Conservation (phyloP, 495 filamentous ascomycete species). For the Halenospora varia region DNA sequence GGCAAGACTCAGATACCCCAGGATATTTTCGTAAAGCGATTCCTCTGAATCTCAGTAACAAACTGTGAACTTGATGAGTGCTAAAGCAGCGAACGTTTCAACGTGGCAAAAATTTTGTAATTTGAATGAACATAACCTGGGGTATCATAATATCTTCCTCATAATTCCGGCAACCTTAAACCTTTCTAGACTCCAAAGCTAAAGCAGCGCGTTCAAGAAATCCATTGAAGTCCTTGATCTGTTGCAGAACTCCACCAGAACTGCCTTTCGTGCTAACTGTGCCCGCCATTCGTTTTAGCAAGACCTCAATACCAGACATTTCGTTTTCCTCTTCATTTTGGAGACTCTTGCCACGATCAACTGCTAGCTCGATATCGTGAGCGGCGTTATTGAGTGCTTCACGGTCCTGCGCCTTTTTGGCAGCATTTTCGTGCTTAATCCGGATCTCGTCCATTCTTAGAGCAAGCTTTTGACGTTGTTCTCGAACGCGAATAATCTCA, state of each 20-base stretch:
- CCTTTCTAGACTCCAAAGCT: slow-evolving; percentile 35
- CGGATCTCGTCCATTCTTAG: slow-evolving; percentile 67
- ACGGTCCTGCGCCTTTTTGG: slow-evolving; percentile 40
- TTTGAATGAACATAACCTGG: neutral
- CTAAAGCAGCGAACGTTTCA: too few species aligned
- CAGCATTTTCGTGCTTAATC: slow-evolving; percentile 51
- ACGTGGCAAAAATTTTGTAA: too few species aligned
- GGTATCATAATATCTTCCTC: neutral
- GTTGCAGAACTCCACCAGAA: slow-evolving; percentile 44
- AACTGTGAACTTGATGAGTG: too few species aligned
- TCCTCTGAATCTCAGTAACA: too few species aligned
- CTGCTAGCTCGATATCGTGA: slow-evolving; percentile 51
- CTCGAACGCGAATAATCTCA: slow-evolving; percentile 58
- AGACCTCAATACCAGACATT: slow-evolving; percentile 42
- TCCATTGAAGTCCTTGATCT: slow-evolving; percentile 52
- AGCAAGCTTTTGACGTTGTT: slow-evolving; percentile 61
- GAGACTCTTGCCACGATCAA: slow-evolving; percentile 23
- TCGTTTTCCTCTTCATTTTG: neutral
- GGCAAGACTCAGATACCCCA: too few species aligned
- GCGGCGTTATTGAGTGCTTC: slow-evolving; percentile 37
- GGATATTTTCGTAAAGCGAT: too few species aligned
- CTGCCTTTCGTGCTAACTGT: slow-evolving; percentile 39
- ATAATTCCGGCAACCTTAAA: slow-evolving; percentile 1
- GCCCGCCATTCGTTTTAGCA: slow-evolving; percentile 42
- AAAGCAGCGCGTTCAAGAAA: slow-evolving; percentile 50